Evolutionary conservation across 345 rosid species (phyloP).

Genomic region (Eucalyptus tenuipes): DNA sequence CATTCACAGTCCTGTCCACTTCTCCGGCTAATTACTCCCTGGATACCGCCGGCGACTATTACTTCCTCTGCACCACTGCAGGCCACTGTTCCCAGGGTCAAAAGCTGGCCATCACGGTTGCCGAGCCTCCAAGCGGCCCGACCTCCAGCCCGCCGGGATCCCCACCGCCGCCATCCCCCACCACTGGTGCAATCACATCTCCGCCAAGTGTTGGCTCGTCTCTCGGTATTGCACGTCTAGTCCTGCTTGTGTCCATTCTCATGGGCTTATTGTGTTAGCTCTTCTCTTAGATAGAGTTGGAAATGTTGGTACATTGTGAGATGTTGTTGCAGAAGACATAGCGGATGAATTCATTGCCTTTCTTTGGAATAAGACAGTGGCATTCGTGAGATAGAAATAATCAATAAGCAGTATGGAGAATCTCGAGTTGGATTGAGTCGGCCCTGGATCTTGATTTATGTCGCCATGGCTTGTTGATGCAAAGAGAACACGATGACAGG

Average conservation of each 20-base stretch:
- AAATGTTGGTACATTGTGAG: background rate
- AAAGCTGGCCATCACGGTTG: conserved; percentile 10
- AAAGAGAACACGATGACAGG: too few species aligned
- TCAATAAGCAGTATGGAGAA: background rate
- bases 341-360: background rate
- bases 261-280: background rate
- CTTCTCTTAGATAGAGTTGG: background rate
- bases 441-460: background rate
- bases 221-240: background rate
- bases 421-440: background rate
- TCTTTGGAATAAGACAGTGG: background rate
- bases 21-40: conserved; percentile 22
- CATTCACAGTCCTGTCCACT: background rate
- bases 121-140: background rate
- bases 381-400: background rate
- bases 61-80: conserved; percentile 11
- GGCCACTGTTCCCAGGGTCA: conserved; percentile 30
- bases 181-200: background rate
- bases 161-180: background rate
- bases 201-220: background rate
- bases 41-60: conserved; percentile 19
- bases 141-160: background rate
- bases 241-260: background rate
- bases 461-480: background rate
- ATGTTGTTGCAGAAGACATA: background rate